A percentile compares a stretch with the other conserved stretches of the same genome.
Evolutionary conservation across 169 alveolate species (phyloP).

Genomic region (Cystoisospora suis): DNA sequence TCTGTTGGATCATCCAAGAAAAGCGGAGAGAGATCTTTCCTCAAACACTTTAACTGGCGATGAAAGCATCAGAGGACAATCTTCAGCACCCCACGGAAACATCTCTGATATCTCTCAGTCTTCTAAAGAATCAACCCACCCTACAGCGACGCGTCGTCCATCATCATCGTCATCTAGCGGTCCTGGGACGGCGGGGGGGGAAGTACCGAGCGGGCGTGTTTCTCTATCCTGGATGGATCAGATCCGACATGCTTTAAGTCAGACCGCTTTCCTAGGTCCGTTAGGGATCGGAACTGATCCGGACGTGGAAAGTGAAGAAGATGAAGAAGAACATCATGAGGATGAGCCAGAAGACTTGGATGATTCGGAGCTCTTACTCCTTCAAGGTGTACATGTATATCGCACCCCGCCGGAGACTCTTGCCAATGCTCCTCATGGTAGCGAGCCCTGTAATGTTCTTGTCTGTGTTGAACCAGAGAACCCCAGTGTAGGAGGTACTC

Average conservation of each 20-base stretch:
- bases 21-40: too few species aligned
- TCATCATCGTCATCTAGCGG: too few species aligned
- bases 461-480: not conserved
- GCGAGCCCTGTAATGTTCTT: constrained; percentile 16
- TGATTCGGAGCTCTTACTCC: constrained; percentile 15
- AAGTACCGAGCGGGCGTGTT: too few species aligned
- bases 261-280: not conserved
- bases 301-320: not conserved
- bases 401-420: not conserved
- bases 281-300: not conserved
- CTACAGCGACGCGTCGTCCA: too few species aligned
- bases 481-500: not conserved
- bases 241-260: not conserved
- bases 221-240: not conserved
- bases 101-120: too few species aligned
- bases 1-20: too few species aligned
- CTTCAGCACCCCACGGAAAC: too few species aligned
- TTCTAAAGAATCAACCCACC: too few species aligned
- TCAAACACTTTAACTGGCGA: too few species aligned
- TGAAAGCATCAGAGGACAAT: too few species aligned
- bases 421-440: not conserved
- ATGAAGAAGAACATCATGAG: not conserved
- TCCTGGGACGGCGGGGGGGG: not conserved
- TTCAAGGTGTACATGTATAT: not conserved
- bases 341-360: not conserved